Evolutionary conservation across 2,329 filamentous ascomycete genomes (phyloP).

Genomic region (Ophiostoma quercus): DNA sequence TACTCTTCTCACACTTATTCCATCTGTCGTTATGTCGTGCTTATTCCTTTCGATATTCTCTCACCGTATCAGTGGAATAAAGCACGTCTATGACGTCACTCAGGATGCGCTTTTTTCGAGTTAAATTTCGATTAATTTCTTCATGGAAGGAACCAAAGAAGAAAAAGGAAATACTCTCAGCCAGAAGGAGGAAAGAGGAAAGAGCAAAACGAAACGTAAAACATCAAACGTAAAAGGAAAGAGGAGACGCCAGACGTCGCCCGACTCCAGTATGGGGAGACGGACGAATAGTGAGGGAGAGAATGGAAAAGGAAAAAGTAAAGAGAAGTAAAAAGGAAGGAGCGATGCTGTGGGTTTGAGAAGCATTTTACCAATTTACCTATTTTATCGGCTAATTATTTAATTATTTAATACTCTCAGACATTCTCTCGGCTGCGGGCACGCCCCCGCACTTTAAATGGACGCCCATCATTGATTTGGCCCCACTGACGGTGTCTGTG

Average conservation of each 20-base stretch:
- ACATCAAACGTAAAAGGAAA: neutral
- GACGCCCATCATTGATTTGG: neutral
- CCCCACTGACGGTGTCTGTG: neutral
- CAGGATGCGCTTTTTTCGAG: neutral
- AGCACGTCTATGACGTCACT: neutral
- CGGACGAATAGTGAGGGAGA: conserved; percentile 4
- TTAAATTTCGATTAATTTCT: neutral
- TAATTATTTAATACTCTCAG: neutral
- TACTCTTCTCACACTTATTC: neutral
- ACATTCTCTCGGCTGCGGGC: neutral
- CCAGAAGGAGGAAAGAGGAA: neutral
- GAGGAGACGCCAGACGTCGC: neutral
- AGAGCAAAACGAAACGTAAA: neutral
- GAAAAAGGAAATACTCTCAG: neutral
- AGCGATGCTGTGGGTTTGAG: neutral
- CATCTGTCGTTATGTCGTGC: neutral
- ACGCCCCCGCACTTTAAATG: conserved; percentile 11
- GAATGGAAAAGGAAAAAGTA: conserved; percentile 10
- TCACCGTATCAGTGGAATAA: conserved; percentile 13
- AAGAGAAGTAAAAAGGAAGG: conserved; percentile 8
- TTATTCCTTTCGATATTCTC: neutral
- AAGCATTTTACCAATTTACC: neutral
- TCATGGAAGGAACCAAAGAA: neutral
- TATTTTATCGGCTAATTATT: neutral
- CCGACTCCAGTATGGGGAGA: neutral